Conservation (phyloP, 2,329 filamentous ascomycete species). For the Penicillium capsulatum region DNA sequence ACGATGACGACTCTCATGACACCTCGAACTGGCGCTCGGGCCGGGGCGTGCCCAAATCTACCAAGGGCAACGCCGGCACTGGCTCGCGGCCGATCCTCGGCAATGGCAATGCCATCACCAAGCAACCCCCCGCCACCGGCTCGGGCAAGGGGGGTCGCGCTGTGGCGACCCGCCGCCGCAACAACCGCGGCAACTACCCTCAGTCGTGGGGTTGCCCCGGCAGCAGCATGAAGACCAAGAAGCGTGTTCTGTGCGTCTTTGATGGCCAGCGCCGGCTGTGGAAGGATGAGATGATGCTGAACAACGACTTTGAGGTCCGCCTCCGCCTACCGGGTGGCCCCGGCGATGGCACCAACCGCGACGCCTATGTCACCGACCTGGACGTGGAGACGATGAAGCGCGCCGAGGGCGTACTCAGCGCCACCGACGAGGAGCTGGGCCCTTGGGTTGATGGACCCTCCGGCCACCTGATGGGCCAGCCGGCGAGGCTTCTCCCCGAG, state of each 20-base stretch:
- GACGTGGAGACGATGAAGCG: slow-evolving; percentile 86
- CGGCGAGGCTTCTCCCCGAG: slow-evolving; percentile 31
- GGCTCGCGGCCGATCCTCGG: slow-evolving; percentile 50
- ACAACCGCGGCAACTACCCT: slow-evolving; percentile 90
- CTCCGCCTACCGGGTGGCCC: slow-evolving; percentile 70
- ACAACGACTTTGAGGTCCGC: slow-evolving; percentile 89
- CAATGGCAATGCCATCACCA: slow-evolving; percentile 43
- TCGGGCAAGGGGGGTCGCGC: slow-evolving; percentile 67
- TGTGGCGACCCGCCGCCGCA: slow-evolving; percentile 65
- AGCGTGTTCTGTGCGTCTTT: slow-evolving; percentile 89
- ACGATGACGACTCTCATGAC: slow-evolving; percentile 53
- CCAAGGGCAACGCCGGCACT: slow-evolving; percentile 51
- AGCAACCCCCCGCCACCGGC: slow-evolving; percentile 52
- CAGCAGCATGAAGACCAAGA: slow-evolving; percentile 97
- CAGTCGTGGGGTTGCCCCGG: slow-evolving; percentile 88
- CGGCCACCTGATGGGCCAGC: slow-evolving; percentile 33
- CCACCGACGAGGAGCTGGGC: slow-evolving; percentile 82
- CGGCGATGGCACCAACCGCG: slow-evolving; percentile 76
- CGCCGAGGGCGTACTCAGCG: slow-evolving; percentile 75
- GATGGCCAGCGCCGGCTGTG: slow-evolving; percentile 81
- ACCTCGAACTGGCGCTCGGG: slow-evolving; percentile 42
- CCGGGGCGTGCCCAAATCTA: slow-evolving; percentile 45
- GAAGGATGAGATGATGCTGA: slow-evolving; percentile 99
- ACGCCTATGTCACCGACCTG: slow-evolving; percentile 84
- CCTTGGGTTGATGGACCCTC: slow-evolving; percentile 57